Evolutionary conservation across 2,329 filamentous ascomycete species (phyloP), one percentile per base, ranked within the genome.

Genomic region (Pyrenochaeta sp.): DNA sequence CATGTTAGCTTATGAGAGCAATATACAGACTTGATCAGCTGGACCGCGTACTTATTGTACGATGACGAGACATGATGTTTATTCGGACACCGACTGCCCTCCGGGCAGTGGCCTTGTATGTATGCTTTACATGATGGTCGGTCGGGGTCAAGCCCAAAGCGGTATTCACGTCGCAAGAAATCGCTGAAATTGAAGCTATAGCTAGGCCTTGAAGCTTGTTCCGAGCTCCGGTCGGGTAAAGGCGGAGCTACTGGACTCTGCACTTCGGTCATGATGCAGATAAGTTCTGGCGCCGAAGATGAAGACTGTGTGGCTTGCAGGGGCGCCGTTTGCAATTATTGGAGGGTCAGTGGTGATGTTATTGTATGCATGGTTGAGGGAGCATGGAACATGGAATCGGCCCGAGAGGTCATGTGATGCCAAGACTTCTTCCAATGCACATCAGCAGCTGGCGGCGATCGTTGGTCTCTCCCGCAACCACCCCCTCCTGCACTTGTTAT

Each of bases 171-270:
- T 65, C 90, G 90, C 37, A 97, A 87, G 81, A 96, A 97, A 46
- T 92, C 90, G 32, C 88, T 89, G 84, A 97, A 97, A 77, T 86
- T 87, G 83, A 97, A 97, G 68, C 82, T 86, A 81, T 91, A 90
- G 66, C 61, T 77, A 13, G 74, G 58, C 42, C 67, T 68, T 8
- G 62, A 61, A 27, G 64, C 48, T 28, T 71, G 67, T n/a, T 74
- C 66, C 28, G 72, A 59, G 54, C 72, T 67, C 63, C 75, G 72
- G 15, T 71, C 71, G 4, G 62, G 58, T 28, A 54, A 59, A 27
- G 54, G 30, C 19, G 54, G 43, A 32, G 59, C 59, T 30, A 62
- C 56, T 27, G 67, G 65, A 12, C 62, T 63, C 63, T 75, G 68
- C 40, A 72, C 72, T 37, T 76, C 72, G 34, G 72, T 58, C 72